These are phyloP conservation scores for Stagonosporopsis rhizophila DNA, from an alignment of 2,329 filamentous ascomycete genomes.

Conservation along the genomic window DNA sequence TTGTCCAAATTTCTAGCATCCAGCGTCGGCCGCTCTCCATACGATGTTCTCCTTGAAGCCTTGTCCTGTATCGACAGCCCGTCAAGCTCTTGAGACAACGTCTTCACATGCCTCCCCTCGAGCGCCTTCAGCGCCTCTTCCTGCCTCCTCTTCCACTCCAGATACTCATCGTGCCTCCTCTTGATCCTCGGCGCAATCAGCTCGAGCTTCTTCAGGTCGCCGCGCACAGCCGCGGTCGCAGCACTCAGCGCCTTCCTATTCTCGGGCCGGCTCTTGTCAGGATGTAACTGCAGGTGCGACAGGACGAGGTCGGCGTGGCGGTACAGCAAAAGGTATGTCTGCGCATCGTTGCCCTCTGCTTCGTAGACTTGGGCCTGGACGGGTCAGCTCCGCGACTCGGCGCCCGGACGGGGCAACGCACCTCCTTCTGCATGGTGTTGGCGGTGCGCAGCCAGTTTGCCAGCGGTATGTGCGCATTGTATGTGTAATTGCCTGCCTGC, in stretches of 20 bases:
- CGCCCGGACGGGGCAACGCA: constrained; percentile 51
- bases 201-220: constrained; percentile 75
- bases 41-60: constrained; percentile 27
- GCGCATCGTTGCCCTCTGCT: constrained; percentile 82
- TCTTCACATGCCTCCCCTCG: constrained; percentile 27
- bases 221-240: constrained; percentile 68
- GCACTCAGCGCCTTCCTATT: constrained; percentile 61
- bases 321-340: constrained; percentile 90
- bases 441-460: constrained; percentile 84
- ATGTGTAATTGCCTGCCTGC: constrained; percentile 80
- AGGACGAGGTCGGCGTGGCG: constrained; percentile 87
- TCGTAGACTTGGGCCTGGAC: constrained; percentile 82
- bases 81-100: constrained; percentile 35
- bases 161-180: constrained; percentile 65
- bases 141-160: constrained; percentile 36
- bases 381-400: constrained; percentile 1
- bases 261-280: constrained; percentile 72
- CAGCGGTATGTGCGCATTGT: constrained; percentile 77
- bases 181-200: constrained; percentile 79
- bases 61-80: constrained; percentile 18
- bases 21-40: constrained; percentile 21
- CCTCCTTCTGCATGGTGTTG: constrained; percentile 80
- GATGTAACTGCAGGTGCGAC: constrained; percentile 75
- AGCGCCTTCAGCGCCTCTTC: constrained; percentile 35
- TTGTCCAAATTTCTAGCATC: constrained; percentile 23